Evolutionary conservation across 306 rosid species (phyloP).

Genomic region (Gillenia trifoliata): DNA sequence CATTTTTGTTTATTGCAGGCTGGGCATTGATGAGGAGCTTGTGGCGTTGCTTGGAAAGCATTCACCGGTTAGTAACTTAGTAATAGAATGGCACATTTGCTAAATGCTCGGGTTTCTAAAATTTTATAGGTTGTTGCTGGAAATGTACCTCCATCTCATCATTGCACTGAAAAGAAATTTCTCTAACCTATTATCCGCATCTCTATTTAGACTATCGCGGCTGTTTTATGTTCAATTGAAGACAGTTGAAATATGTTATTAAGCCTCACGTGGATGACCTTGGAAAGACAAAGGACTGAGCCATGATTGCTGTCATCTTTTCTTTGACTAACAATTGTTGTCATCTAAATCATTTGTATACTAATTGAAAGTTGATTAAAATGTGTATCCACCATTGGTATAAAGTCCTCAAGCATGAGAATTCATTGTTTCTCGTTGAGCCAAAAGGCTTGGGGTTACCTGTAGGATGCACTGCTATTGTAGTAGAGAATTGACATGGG

Average conservation of each 20-base stretch:
- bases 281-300: neutral
- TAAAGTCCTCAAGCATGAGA: neutral
- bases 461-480: neutral
- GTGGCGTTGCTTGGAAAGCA: slow-evolving; percentile 80
- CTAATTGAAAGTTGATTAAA: neutral
- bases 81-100: neutral
- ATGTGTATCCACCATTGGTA: neutral
- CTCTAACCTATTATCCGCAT: neutral
- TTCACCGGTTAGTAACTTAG: slow-evolving; percentile 61
- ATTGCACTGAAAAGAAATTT: neutral
- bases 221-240: neutral
- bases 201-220: neutral
- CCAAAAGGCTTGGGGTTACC: neutral
- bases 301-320: neutral
- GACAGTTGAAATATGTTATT: neutral
- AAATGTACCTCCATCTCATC: neutral
- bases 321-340: too few relatives aligned
- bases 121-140: neutral
- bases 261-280: neutral
- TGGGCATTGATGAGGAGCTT: slow-evolving; percentile 96
- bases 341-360: neutral
- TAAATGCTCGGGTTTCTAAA: neutral
- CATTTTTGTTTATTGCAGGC: slow-evolving; percentile 40
- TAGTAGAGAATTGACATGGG: neutral
- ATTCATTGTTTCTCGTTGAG: neutral